phyloP scores from a whole-genome alignment of 208 protist species.

The Trypanosoma lewisi region DNA sequence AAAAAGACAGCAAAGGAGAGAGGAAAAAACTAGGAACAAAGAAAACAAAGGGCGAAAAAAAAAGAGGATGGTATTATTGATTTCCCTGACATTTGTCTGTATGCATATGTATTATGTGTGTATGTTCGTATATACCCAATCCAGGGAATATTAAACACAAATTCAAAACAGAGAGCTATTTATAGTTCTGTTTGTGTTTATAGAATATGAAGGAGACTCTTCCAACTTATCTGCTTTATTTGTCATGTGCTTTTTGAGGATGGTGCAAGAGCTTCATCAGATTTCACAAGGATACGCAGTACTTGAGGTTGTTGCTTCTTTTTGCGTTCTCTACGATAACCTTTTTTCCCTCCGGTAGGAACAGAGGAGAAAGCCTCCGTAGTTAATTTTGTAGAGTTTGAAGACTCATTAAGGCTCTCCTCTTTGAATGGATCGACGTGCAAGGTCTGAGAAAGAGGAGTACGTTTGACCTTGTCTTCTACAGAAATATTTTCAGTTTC shows the following conservation, averaged over 20 bases:
- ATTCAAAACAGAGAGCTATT: not conserved
- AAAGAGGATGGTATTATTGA: not conserved
- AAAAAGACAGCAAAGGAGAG: conserved; percentile 14
- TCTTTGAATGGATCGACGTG: not conserved
- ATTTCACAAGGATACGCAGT: too few relatives aligned
- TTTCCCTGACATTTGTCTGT: not conserved
- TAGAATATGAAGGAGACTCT: too few relatives aligned
- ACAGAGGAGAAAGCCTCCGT: not conserved
- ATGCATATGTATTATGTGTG: not conserved
- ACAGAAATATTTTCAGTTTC: not conserved
- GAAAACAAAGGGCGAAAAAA: not conserved
- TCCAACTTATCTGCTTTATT: too few relatives aligned
- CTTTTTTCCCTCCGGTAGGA: not conserved
- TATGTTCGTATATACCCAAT: not conserved
- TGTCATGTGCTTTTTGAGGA: too few relatives aligned
- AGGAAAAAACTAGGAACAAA: too few relatives aligned
- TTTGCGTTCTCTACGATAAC: not conserved
- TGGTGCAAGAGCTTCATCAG: too few relatives aligned
- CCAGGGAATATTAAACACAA: not conserved
- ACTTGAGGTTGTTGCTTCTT: not conserved
- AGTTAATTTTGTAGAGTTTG: not conserved
- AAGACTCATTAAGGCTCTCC: not conserved
- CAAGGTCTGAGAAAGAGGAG: not conserved
- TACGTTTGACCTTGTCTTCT: not conserved
- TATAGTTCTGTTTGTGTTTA: too few relatives aligned